These are phyloP conservation scores for Mycena polygramma DNA, from an alignment of 768 basidiomycete genomes.

Conservation along the genomic window DNA sequence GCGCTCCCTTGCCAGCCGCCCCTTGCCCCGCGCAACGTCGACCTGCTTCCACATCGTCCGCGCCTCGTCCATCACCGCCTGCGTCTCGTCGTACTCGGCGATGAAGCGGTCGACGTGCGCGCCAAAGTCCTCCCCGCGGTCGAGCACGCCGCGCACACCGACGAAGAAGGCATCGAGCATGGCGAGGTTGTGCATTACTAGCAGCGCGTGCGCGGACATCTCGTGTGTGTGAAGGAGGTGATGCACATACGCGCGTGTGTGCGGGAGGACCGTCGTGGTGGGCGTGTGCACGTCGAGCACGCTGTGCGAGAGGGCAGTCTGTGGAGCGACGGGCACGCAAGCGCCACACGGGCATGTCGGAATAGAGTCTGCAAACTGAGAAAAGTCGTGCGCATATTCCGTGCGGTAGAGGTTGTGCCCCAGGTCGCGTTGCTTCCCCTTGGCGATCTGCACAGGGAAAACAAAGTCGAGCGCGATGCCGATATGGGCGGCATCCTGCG, in stretches of 20 bases:
- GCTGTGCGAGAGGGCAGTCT: slow-evolving; percentile 59
- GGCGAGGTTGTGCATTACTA: slow-evolving; percentile 81
- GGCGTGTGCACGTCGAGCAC: slow-evolving; percentile 47
- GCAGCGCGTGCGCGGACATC: slow-evolving; percentile 86
- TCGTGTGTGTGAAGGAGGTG: slow-evolving; percentile 92
- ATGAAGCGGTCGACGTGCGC: slow-evolving; percentile 63
- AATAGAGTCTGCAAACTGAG: slow-evolving; percentile 59
- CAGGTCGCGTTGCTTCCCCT: slow-evolving; percentile 54
- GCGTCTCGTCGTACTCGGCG: slow-evolving; percentile 62
- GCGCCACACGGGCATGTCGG: slow-evolving; percentile 65
- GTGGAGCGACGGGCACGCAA: slow-evolving; percentile 62
- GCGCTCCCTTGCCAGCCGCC: slow-evolving; percentile 73
- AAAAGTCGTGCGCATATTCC: slow-evolving; percentile 72
- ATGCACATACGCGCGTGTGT: slow-evolving; percentile 79
- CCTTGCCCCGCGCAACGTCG: slow-evolving; percentile 80
- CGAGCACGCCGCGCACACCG: slow-evolving; percentile 61
- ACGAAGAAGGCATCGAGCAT: slow-evolving; percentile 76
- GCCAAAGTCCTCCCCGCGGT: slow-evolving; percentile 16
- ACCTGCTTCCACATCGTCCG: slow-evolving; percentile 72
- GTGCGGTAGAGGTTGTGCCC: slow-evolving; percentile 82
- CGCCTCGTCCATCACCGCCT: slow-evolving; percentile 65
- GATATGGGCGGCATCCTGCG: slow-evolving; percentile 71
- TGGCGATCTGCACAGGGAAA: slow-evolving; percentile 65
- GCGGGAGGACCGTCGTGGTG: slow-evolving; percentile 39
- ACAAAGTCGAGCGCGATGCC: slow-evolving; percentile 86